Percentiles rank a stretch among this genome's conserved stretches.
Conservation (phyloP, 495 filamentous ascomycete species). For the Daldinia childiae region DNA sequence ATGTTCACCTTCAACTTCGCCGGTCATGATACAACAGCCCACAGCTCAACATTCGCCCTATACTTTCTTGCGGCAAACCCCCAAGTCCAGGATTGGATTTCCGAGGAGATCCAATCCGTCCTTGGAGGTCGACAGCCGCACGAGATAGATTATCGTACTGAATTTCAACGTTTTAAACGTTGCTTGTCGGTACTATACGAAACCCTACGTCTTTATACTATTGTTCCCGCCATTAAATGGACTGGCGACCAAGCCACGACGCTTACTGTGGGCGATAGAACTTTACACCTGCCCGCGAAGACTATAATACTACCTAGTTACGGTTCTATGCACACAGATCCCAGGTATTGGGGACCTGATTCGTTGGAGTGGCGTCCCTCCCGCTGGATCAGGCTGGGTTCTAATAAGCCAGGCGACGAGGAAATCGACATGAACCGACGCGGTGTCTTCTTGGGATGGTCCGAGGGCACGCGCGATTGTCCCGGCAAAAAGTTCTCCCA, state of each 20-base stretch:
- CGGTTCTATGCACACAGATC: background rate
- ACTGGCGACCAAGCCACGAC: constrained; percentile 35
- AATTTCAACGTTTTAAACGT: constrained; percentile 57
- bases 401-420: background rate
- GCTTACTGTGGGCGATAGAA: background rate
- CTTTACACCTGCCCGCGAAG: background rate
- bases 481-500: background rate
- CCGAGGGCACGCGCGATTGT: background rate
- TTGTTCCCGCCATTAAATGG: constrained; percentile 54
- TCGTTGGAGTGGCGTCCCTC: background rate
- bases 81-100: constrained; percentile 55
- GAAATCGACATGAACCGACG: background rate
- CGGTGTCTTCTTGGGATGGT: background rate
- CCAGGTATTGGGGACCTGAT: background rate
- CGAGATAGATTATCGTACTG: constrained; percentile 52
- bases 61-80: constrained; percentile 59
- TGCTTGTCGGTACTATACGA: constrained; percentile 61
- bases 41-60: constrained; percentile 60
- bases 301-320: background rate
- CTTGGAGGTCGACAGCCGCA: constrained; percentile 36
- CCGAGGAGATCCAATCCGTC: constrained; percentile 39
- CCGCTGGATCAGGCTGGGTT: background rate
- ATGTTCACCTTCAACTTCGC: constrained; percentile 65
- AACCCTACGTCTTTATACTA: constrained; percentile 61
- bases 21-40: constrained; percentile 65